These are phyloP conservation scores for Aspergillus avenaceus DNA, from an alignment of 495 filamentous ascomycete genomes.

Conservation along the genomic window DNA sequence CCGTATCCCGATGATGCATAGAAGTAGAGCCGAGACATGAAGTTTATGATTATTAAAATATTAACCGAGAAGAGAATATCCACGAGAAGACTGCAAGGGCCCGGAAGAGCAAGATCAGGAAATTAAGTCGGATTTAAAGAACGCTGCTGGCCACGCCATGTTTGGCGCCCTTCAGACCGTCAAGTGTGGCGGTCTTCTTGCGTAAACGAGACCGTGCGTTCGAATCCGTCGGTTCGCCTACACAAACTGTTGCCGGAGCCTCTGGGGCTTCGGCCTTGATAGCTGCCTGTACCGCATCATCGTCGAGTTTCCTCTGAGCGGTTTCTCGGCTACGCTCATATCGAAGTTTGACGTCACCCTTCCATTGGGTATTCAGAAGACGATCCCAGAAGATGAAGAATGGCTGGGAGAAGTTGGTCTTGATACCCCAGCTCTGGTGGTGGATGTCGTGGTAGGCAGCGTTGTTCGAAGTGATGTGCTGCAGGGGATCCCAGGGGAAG, in stretches of 20 bases:
- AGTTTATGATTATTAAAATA: slow-evolving; percentile 1
- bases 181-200: slow-evolving; percentile 30
- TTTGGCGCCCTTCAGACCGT: slow-evolving; percentile 37
- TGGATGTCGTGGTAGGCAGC: slow-evolving; percentile 96
- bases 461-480: slow-evolving; percentile 87
- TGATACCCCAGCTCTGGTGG: slow-evolving; percentile 99
- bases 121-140: slow-evolving; percentile 23
- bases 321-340: slow-evolving; percentile 43
- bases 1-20: slow-evolving; percentile 8
- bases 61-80: slow-evolving; percentile 1
- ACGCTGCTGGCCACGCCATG: slow-evolving; percentile 40
- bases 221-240: slow-evolving; percentile 23
- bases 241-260: slow-evolving; percentile 21
- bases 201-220: slow-evolving; percentile 33
- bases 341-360: slow-evolving; percentile 38
- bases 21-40: not conserved
- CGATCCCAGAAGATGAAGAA: slow-evolving; percentile 53
- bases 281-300: slow-evolving; percentile 18
- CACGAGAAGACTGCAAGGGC: not conserved
- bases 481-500: slow-evolving; percentile 93
- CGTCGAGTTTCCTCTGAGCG: slow-evolving; percentile 38
- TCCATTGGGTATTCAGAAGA: slow-evolving; percentile 43
- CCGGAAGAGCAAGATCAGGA: not conserved
- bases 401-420: slow-evolving; percentile 51
- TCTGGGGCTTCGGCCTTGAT: slow-evolving; percentile 4